phyloP scores from a whole-genome alignment of 768 basidiomycete species.

The Hydnum rufescens region DNA sequence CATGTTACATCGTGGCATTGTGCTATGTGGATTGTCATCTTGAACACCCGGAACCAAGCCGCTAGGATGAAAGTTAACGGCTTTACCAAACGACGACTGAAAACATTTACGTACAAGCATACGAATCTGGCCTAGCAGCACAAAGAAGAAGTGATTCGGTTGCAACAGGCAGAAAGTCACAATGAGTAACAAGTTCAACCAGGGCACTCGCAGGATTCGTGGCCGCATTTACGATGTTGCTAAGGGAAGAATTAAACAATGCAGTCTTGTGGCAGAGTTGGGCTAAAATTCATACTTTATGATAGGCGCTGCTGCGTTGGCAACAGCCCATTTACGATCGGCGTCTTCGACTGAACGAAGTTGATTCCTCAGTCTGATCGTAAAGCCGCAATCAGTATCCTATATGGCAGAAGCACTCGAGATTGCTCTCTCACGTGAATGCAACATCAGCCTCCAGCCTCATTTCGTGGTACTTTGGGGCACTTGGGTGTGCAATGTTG shows the following conservation, averaged over 20 bases:
- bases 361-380: too few relatives aligned
- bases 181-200: background rate
- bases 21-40: background rate
- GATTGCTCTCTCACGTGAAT: background rate
- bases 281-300: background rate
- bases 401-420: background rate
- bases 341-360: too few relatives aligned
- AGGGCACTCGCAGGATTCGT: background rate
- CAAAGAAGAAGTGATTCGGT: background rate
- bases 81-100: background rate
- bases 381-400: background rate
- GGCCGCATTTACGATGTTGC: background rate
- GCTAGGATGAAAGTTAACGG: background rate
- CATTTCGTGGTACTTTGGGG: background rate
- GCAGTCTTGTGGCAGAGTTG: background rate
- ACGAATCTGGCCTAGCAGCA: background rate
- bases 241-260: background rate
- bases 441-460: background rate
- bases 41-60: constrained; percentile 1
- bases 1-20: background rate
- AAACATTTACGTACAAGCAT: background rate
- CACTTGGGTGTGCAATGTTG: background rate
- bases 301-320: background rate
- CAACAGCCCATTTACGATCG: background rate
- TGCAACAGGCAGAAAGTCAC: background rate